Percentiles rank a stretch among this genome's conserved stretches.
These are phyloP conservation scores for Porphyra umbilicalis DNA, from an alignment of 31 red algal genomes.

Conservation along the genomic window DNA sequence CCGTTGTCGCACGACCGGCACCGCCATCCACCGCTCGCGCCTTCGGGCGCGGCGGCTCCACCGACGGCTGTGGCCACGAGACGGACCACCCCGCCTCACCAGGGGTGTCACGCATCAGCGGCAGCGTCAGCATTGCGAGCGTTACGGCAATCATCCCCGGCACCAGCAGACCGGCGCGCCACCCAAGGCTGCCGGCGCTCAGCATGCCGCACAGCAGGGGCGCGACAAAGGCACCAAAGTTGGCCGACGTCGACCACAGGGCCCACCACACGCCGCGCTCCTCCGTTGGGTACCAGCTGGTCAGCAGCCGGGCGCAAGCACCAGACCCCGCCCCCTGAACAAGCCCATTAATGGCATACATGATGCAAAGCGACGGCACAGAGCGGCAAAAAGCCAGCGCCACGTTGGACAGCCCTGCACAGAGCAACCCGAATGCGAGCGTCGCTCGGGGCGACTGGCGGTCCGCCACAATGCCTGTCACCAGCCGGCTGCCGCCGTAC, in stretches of 20 bases:
- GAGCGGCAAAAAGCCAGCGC: constrained; percentile 28
- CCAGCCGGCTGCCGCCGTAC: constrained; percentile 53
- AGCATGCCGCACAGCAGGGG: constrained; percentile 58
- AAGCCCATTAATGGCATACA: constrained; percentile 73
- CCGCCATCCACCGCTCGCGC: neutral
- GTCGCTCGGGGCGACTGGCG: constrained; percentile 32
- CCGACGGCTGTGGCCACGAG: constrained; percentile 5
- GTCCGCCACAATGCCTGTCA: constrained; percentile 72
- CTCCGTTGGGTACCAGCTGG: constrained; percentile 39
- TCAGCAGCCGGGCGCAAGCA: constrained; percentile 55
- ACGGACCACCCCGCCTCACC: constrained; percentile 28
- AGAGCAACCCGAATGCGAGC: constrained; percentile 31
- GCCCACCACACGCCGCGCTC: constrained; percentile 79
- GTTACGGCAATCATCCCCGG: constrained; percentile 43
- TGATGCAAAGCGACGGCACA: constrained; percentile 18
- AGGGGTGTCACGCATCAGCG: constrained; percentile 42
- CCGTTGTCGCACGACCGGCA: constrained; percentile 2
- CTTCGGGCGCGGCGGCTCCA: neutral
- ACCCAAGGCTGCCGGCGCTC: constrained; percentile 23
- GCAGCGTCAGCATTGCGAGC: constrained; percentile 17
- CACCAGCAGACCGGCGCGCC: constrained; percentile 51
- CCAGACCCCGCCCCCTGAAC: constrained; percentile 79
- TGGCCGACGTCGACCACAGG: constrained; percentile 70
- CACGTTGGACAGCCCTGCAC: constrained; percentile 58
- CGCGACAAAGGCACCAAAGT: constrained; percentile 66